These are phyloP conservation scores for Colletotrichum liriopes DNA, from an alignment of 2,329 filamentous ascomycete species.

Conservation along the genomic window DNA sequence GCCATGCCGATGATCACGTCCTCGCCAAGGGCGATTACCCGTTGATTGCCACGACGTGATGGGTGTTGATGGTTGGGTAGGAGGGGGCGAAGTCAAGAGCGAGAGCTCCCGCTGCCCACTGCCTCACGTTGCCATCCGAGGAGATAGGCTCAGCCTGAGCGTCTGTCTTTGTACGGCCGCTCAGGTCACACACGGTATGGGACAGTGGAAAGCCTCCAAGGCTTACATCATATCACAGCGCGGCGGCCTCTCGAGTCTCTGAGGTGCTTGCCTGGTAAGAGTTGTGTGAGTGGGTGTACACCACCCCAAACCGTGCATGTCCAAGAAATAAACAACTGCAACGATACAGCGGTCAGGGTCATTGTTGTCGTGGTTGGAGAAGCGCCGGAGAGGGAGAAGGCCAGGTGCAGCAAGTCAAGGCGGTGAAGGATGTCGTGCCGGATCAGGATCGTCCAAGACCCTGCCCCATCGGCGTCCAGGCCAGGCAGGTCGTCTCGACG, in stretches of 20 bases:
- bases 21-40: slow-evolving; percentile 8
- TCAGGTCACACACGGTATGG: slow-evolving; percentile 11
- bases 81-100: background rate
- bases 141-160: background rate
- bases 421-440: slow-evolving; percentile 16
- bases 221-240: slow-evolving; percentile 9
- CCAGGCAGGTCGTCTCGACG: background rate
- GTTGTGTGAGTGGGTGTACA: slow-evolving; percentile 13
- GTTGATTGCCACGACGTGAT: background rate
- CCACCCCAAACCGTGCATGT: background rate
- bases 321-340: slow-evolving; percentile 3
- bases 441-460: slow-evolving; percentile 2
- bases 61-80: background rate
- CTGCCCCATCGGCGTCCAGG: background rate
- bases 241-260: background rate
- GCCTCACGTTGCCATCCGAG: background rate
- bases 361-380: background rate
- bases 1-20: background rate
- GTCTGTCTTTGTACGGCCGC: background rate
- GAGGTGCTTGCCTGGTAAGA: slow-evolving; percentile 1
- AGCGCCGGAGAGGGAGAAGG: background rate
- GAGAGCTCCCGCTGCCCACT: background rate
- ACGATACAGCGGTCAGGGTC: background rate
- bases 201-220: background rate
- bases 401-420: slow-evolving; percentile 1